These are phyloP conservation scores for Cryphonectria radicalis DNA, from an alignment of 2,329 filamentous ascomycete genomes.

Conservation along the genomic window DNA sequence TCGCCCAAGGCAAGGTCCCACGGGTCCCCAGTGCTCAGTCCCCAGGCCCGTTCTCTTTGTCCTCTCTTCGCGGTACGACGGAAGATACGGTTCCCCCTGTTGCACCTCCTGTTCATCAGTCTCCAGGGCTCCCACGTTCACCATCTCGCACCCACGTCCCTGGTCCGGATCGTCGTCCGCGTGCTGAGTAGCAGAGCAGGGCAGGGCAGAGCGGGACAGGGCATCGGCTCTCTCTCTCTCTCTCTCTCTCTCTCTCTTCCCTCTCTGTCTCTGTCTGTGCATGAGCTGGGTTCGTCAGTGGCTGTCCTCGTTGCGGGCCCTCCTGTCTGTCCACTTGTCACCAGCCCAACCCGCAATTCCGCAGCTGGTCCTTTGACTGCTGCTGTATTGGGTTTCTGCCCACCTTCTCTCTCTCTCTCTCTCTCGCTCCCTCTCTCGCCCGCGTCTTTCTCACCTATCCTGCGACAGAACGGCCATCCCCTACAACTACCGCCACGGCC, in stretches of 20 bases:
- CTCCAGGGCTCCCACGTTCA: constrained; percentile 14
- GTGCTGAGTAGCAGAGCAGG: constrained; percentile 9
- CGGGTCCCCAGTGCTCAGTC: constrained; percentile 21
- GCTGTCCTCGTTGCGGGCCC: constrained; percentile 13
- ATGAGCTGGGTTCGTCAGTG: neutral
- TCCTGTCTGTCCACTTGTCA: constrained; percentile 10
- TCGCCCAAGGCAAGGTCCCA: constrained; percentile 21
- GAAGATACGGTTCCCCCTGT: constrained; percentile 4
- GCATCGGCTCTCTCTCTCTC: neutral
- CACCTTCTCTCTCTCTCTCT: constrained; percentile 17
- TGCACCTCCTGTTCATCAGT: constrained; percentile 14
- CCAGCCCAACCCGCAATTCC: constrained; percentile 13
- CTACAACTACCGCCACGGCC: neutral
- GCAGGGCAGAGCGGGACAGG: constrained; percentile 17
- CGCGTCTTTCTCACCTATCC: constrained; percentile 24
- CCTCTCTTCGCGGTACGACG: constrained; percentile 11
- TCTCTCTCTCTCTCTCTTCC: no score
- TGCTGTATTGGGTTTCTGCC: constrained; percentile 20
- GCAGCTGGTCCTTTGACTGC: constrained; percentile 21
- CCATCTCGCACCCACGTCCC: constrained; percentile 9
- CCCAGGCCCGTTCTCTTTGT: constrained; percentile 14
- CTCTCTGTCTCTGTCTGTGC: neutral
- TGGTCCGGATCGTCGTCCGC: constrained; percentile 17
- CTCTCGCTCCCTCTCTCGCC: constrained; percentile 16
- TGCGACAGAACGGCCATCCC: constrained; percentile 15